Base-by-base conservation (phyloP, 1,139 yeast genomes). In the Sugiyamaella sp. region DNA sequence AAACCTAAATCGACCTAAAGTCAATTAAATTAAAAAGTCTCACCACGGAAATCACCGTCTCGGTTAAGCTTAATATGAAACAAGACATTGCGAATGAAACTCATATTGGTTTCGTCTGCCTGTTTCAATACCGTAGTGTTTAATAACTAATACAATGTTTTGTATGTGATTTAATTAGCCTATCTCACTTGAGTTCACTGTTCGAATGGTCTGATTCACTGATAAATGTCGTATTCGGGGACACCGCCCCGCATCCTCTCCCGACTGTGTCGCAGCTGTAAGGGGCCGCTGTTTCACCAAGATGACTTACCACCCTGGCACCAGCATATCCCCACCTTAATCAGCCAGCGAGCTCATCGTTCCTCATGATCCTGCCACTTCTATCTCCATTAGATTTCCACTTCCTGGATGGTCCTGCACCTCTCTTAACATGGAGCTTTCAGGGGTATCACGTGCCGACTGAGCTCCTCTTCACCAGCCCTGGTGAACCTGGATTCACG, bases 61-160 rank as follows among this genome's bases (percentile, higher is more conserved):
- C 35, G 35, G 35, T 46, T 46, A 46, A 46, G 49, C 49, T 46
- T 46, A 46, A 46, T 44, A 25, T 46, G 49, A 46, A 46, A 46
- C 49, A 17, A 46, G 49, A 46, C 49, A 43, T 24, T 22, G 46
- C 12, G 43, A 9, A 37, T 37, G 20, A 19, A 37, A 37, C 22
- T 37, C 10, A 37, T 37, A 37, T 16, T 37, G 22, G 20, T 37
- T 37, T 37, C 20, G 22, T 37, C 20, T 37, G 20, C 43, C 14
- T 39, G 43, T 20, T 29, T 29, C 35, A 29, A 12, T n/a, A n/a
- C n/a, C n/a, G n/a, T 6, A 14, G 35, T 12, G 4, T 4, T 29
- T 8, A 29, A 29, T 29, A 29, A 29, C 35, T 29, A 29, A 29
- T 29, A 10, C 35, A 29, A 29, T 29, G 35, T 29, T 29, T 29